phyloP scores from a whole-genome alignment of 345 rosid species.

The Bruguiera sexangula region DNA sequence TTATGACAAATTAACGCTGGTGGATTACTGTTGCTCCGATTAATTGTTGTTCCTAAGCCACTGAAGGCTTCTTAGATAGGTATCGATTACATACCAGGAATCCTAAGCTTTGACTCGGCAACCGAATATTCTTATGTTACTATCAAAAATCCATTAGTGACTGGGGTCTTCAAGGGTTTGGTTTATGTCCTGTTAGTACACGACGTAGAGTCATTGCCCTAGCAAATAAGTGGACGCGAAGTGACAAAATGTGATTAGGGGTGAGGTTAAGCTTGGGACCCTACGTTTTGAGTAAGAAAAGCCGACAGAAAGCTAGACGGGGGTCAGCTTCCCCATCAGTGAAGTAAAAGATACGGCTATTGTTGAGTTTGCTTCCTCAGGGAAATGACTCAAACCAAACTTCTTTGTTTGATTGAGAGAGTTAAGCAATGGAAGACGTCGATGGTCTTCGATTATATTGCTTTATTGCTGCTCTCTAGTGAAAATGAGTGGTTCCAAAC shows the following conservation, averaged over 20 bases:
- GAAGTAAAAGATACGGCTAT: neutral
- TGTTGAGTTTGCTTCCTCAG: neutral
- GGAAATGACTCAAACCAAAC: constrained; percentile 12
- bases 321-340: neutral
- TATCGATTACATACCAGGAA: too few species aligned
- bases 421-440: too few species aligned
- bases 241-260: too few species aligned
- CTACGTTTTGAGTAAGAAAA: neutral
- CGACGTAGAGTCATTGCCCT: neutral
- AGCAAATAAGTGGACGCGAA: neutral
- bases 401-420: neutral
- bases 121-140: too few species aligned
- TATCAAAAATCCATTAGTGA: too few species aligned
- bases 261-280: too few species aligned
- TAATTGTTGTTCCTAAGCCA: too few species aligned
- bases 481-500: neutral
- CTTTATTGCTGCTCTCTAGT: neutral
- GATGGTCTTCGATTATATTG: too few species aligned
- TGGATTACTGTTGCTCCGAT: too few species aligned
- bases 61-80: too few species aligned
- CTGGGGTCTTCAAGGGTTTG: neutral
- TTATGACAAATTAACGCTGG: too few species aligned
- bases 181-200: neutral
- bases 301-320: neutral
- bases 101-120: too few species aligned